Base-by-base conservation (phyloP, 192 early-diverging fungal species). In the Backusella luteola region DNA sequence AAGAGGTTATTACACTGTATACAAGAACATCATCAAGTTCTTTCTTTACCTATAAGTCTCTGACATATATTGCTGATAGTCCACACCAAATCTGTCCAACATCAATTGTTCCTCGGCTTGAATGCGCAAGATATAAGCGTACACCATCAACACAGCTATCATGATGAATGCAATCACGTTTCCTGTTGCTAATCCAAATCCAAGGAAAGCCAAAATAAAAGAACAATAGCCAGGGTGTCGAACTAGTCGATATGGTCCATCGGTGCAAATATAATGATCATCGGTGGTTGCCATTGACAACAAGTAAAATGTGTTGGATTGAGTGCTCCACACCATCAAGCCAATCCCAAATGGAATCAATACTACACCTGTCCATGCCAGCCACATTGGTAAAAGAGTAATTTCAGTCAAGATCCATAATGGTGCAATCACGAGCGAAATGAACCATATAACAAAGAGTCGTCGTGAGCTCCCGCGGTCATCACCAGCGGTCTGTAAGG, bases 41-140 rank as follows among this genome's bases (percentile, higher is more conserved):
- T 44, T 34, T 34, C 34, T 67, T 73, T 74, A 78, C 76, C 76
- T 76, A 29, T 73, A 73, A 41, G 80, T 56, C 42, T 81, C 80
- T n/a, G 71, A 44, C 26, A 66, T 72, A 74, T 84, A 84, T 74
- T 78, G 80, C n/a, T 79, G 80, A 77, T 84, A 84, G 34, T 84
- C 83, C 0, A 79, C 80, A 34, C 83, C 83, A 74, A 84, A 81
- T 69, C 44, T 66, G 6, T 75, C 73, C 17, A 84, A 59, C 67
- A 84, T 76, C 66, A 79, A 71, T 44, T 76, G 63, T 49, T 84
- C 83, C 49, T 84, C 83, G 12, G 44, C 74, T 38, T 67, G 66
- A 35, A 84, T 81, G 11, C 83, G 80, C 44, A 73, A 63, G 11
- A 73, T 46, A 71, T 79, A 74, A 6, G 75, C 72, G 26, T 73